phyloP scores from a whole-genome alignment of 257 asterid genomes.

The Solanum etuberosum region DNA sequence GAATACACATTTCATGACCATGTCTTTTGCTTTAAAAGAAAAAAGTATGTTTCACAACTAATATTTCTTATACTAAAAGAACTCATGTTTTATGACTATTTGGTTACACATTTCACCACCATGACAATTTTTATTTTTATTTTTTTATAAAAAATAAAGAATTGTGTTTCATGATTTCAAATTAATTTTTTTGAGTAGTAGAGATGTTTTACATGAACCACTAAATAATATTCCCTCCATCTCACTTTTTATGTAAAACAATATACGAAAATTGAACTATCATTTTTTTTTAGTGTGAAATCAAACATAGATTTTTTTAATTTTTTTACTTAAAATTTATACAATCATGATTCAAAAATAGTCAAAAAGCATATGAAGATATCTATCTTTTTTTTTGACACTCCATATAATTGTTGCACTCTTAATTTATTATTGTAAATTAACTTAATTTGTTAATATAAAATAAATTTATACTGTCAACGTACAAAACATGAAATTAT shows the following conservation, averaged over 20 bases:
- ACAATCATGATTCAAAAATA: not conserved
- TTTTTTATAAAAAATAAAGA: not conserved
- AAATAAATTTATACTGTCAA: too few relatives aligned
- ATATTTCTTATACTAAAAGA: not conserved
- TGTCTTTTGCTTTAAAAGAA: not conserved
- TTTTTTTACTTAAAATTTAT: too few relatives aligned
- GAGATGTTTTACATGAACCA: not conserved
- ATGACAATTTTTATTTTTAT: not conserved
- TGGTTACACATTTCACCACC: not conserved
- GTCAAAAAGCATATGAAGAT: too few relatives aligned
- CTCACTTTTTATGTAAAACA: not conserved
- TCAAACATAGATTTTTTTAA: not conserved
- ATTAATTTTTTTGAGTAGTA: not conserved
- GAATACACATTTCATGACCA: not conserved
- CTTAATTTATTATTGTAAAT: too few relatives aligned
- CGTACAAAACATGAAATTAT: not conserved
- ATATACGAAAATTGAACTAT: not conserved
- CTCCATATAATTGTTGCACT: not conserved
- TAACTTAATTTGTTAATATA: too few relatives aligned
- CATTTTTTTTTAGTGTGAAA: not conserved
- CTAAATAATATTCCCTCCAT: not conserved
- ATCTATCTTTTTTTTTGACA: not conserved
- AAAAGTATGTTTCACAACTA: not conserved
- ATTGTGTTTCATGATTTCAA: not conserved
- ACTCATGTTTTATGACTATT: not conserved